Evolutionary conservation across 441 rosid genomes (phyloP), one percentile per base, ranked within the genome.

Genomic region (Francoa sonchifolia): DNA sequence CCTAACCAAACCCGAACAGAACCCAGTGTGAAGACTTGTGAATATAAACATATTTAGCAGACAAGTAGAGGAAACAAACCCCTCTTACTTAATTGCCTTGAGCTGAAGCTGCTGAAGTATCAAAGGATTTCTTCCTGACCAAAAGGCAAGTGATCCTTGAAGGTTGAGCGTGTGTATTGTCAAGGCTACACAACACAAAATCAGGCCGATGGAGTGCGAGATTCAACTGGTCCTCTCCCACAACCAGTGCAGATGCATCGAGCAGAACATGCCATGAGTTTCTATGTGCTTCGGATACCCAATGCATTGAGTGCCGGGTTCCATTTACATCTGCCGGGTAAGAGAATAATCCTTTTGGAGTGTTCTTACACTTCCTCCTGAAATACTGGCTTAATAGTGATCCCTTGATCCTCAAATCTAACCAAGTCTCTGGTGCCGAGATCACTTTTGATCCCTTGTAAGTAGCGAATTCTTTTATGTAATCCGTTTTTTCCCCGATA

Each of bases 231-330:
- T 73, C 79, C 63, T 67, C 52, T 19, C 79, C 82, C 0, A 48
- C 68, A 12, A 66, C 71, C 8, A 71, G 52, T 9, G 65, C 71
- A n/a, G 79, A 62, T 12, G 82, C 76, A 26, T 79, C 84, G 0
- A 76, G 66, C 37, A 73, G 62, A 17, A 79, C 84, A 11, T 73
- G 84, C 90, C 90, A 79, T 19, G 79, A 69, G 53, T 73, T 79
- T 42, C 84, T 47, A 37, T 76, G 89, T 14, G 82, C 84, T 59
- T 79, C 89, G 1, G 84, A 79, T 7, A 76, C 67, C 89, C 89
- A 79, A 38, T 79, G 84, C 84, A 69, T 76, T 0, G 90, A 69
- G 30, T 68, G 66, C 7, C 76, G 81, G 15, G 65, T 67, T 16
- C 75, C 79, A 21, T 76, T 65, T 21, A 71, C 60, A 8, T 67